Base-by-base conservation (phyloP, 2,329 filamentous ascomycete species). In the Pseudogymnoascus sp. region DNA sequence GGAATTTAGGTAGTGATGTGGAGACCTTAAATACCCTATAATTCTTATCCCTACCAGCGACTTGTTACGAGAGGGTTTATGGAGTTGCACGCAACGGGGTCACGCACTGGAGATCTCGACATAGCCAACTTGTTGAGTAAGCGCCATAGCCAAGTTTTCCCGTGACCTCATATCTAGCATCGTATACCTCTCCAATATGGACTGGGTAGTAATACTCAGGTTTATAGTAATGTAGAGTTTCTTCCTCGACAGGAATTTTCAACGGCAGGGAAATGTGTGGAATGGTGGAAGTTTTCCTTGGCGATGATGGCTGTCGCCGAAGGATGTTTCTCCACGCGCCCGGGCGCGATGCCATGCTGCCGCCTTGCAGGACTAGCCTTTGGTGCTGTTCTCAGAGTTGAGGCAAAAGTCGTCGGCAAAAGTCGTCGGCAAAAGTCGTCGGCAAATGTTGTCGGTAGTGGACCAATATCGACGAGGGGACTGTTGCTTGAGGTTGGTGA, bases 41-140 rank as follows among this genome's bases (percentile, higher is more conserved):
- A 14, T 66, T 3, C 61, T 67, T 67, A 62, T 67, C 63, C 11
- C 63, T 64, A 18, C 66, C 44, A 64, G 50, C 63, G 62, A 62
- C 63, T 42, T 65, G 63, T 62, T 66, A 63, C 16, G 64, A 64
- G 63, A 59, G 62, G 59, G 60, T n/a, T 42, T 16, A 65, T 66
- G 64, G 64, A 64, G 59, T 64, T 28, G 61, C 50, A 59, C 34
- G 56, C 59, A 12, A 72, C 62, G 16, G 67, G 25, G 56, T 50
- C 34, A 64, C 64, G 64, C 66, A 60, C 67, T 44, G 63, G 18
- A 65, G 62, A 61, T 69, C 67, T 59, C 63, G 44, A 14, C 61
- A 64, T 18, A 68, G 64, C 66, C 68, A 69, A 10, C 66, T 64
- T n/a, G 67, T 68, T 14, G 68, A 69, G 31, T 46, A 63, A 1